Conservation (phyloP, 306 rosid species). For the Vicia villosa region DNA sequence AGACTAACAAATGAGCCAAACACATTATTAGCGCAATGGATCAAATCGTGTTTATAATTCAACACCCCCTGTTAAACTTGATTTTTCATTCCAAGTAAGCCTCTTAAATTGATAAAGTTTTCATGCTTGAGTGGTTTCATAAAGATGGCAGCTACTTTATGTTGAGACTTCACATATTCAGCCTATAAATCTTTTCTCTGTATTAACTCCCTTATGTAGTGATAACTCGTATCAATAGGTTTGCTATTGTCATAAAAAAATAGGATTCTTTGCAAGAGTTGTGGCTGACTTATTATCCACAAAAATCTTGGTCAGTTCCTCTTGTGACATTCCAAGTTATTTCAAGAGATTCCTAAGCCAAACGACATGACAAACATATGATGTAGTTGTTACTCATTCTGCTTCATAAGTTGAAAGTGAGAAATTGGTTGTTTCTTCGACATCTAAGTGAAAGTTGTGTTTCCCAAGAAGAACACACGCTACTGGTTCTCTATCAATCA, state of each 20-base stretch:
- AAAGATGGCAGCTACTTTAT: neutral
- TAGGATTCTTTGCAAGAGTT: neutral
- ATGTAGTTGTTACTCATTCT: neutral
- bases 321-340: neutral
- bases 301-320: neutral
- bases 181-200: neutral
- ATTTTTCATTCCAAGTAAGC: neutral
- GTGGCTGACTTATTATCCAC: neutral
- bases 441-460: neutral
- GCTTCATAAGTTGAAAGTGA: neutral
- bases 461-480: neutral
- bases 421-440: neutral
- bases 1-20: no score
- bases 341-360: no score
- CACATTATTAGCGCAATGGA: no score
- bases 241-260: neutral
- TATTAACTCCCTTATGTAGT: neutral
- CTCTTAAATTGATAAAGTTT: neutral
- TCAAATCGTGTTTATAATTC: no score
- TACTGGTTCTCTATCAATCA: neutral
- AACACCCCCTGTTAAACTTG: neutral
- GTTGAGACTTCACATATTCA: neutral
- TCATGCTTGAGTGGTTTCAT: neutral
- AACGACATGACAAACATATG: no score
- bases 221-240: neutral